These are phyloP conservation scores for Alternaria ethzedia DNA, from an alignment of 2,329 filamentous ascomycete species.

Conservation along the genomic window DNA sequence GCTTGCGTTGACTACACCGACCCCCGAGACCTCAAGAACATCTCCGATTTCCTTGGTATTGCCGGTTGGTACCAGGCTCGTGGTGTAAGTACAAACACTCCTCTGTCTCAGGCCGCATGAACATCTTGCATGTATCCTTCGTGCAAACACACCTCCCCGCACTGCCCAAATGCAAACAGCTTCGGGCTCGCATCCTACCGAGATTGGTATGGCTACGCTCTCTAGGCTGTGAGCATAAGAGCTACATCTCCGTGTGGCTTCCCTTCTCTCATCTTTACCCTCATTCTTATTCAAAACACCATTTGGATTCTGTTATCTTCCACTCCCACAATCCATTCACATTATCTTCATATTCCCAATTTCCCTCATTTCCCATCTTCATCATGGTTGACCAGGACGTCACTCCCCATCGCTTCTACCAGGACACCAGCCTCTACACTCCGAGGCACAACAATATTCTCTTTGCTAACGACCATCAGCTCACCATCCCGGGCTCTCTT, in stretches of 20 bases:
- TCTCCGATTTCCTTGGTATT: constrained; percentile 45
- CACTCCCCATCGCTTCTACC: constrained; percentile 10
- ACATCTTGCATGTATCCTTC: constrained; percentile 9
- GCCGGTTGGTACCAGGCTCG: constrained; percentile 45
- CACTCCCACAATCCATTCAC: neutral
- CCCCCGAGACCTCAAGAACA: constrained; percentile 41
- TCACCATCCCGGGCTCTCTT: constrained; percentile 31
- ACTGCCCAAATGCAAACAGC: constrained; percentile 8
- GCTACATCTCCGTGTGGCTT: neutral
- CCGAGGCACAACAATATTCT: constrained; percentile 28
- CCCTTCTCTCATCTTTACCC: neutral
- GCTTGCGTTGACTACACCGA: constrained; percentile 33
- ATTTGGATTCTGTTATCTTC: constrained; percentile 1
- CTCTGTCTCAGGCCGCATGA: constrained; percentile 6
- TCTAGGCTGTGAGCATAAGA: constrained; percentile 7
- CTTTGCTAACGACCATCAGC: constrained; percentile 31
- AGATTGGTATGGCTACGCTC: neutral
- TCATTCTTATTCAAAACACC: constrained; percentile 1
- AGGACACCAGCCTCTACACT: constrained; percentile 17
- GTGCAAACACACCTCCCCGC: neutral
- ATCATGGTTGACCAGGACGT: constrained; percentile 8
- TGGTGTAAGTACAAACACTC: constrained; percentile 45
- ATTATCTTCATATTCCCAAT: neutral
- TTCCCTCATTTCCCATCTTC: neutral
- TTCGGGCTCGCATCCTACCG: neutral